Percentiles rank a stretch among this genome's conserved stretches.
phyloP scores from a whole-genome alignment of 1,284 basidiomycete species.

The Leccinum griseonigrum region DNA sequence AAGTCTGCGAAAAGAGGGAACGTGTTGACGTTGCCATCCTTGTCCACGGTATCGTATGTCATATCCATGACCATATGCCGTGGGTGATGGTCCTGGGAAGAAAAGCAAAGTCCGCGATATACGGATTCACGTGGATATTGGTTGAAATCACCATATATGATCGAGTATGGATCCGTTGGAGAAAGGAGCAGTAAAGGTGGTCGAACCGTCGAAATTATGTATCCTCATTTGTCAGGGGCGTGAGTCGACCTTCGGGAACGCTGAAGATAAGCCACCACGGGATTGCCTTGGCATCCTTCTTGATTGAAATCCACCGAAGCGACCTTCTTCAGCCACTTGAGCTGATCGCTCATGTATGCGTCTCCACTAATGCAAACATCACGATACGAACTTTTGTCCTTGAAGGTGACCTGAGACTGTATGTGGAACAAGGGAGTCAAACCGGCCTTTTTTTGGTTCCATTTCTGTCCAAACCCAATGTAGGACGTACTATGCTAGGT shows the following conservation, averaged over 20 bases:
- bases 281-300: slow-evolving; percentile 89
- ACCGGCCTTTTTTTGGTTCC: slow-evolving; percentile 50
- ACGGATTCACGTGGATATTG: slow-evolving; percentile 96
- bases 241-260: slow-evolving; percentile 74
- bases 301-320: slow-evolving; percentile 86
- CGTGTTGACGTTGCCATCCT: slow-evolving; percentile 91
- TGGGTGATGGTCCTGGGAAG: slow-evolving; percentile 99
- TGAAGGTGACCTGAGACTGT: slow-evolving; percentile 84
- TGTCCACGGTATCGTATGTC: slow-evolving; percentile 96
- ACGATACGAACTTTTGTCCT: slow-evolving; percentile 86
- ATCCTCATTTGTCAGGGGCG: slow-evolving; percentile 83
- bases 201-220: slow-evolving; percentile 68
- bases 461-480: too few relatives aligned
- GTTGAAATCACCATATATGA: slow-evolving; percentile 95
- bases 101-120: slow-evolving; percentile 94
- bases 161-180: slow-evolving; percentile 96
- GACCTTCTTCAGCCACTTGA: slow-evolving; percentile 86
- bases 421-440: slow-evolving; percentile 88
- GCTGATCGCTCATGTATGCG: slow-evolving; percentile 81
- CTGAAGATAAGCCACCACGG: slow-evolving; percentile 91
- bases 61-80: slow-evolving; percentile 99
- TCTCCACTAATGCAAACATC: slow-evolving; percentile 83
- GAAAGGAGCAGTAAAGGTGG: slow-evolving; percentile 73
- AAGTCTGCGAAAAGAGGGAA: slow-evolving; percentile 94
- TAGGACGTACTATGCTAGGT: too few relatives aligned